A percentile compares a stretch with the other conserved stretches of the same genome.
Evolutionary conservation across 148 eudicot genomes (phyloP).

Genomic region (Persicaria tinctoria): DNA sequence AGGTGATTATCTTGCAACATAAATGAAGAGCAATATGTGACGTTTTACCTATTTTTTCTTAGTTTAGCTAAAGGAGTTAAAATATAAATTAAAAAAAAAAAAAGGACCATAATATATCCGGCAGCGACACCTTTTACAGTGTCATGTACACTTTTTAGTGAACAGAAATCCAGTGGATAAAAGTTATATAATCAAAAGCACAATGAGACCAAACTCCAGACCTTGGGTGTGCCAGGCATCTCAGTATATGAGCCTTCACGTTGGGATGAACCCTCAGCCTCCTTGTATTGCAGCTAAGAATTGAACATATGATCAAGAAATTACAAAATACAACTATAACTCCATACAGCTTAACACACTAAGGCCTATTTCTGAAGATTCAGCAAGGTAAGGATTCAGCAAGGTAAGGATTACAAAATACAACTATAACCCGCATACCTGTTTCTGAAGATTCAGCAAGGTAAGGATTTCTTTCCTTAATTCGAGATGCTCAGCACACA

Average conservation of each 20-base stretch:
- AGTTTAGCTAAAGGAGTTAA: not conserved
- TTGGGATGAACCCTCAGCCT: constrained; percentile 76
- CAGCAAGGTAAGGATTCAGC: constrained; percentile 66
- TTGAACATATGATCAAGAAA: constrained; percentile 12
- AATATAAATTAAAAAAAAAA: not conserved
- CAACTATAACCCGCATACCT: constrained; percentile 30
- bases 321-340: not conserved
- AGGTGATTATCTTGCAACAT: not conserved
- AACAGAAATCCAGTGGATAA: not conserved
- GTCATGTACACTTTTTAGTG: not conserved
- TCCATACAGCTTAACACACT: no score
- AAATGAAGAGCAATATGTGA: no score
- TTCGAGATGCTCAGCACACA: constrained; percentile 97
- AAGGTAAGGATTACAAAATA: constrained; percentile 37
- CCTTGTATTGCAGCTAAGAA: constrained; percentile 78
- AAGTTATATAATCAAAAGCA: not conserved
- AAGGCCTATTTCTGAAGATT: constrained; percentile 98
- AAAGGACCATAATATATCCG: not conserved
- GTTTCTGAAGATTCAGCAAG: constrained; percentile 87
- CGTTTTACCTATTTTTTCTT: not conserved
- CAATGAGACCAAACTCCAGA: constrained; percentile 10
- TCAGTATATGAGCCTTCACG: constrained; percentile 82
- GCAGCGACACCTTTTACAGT: not conserved
- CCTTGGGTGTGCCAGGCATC: constrained; percentile 72
- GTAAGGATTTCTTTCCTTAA: constrained; percentile 86